These are phyloP conservation scores for Panaeolus papilionaceus DNA, from an alignment of 768 basidiomycete genomes.

Conservation along the genomic window DNA sequence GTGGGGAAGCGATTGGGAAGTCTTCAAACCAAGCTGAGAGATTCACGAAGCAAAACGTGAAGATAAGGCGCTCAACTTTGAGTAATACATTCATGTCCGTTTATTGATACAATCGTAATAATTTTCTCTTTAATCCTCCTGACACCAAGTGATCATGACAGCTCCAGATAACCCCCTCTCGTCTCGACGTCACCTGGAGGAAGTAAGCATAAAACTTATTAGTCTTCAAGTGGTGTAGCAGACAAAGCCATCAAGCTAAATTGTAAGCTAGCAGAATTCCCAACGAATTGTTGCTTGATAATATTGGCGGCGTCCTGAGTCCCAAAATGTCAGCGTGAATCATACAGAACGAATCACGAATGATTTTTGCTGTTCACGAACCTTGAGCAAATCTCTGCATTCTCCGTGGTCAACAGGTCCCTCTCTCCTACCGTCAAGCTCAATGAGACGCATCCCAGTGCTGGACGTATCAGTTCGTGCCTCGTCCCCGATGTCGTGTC, in stretches of 20 bases:
- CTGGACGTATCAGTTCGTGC: conserved; percentile 27
- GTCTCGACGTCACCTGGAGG: too few species aligned
- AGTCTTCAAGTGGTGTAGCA: background rate
- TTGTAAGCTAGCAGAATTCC: conserved; percentile 54
- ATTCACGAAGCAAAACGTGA: too few species aligned
- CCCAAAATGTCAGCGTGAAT: conserved; percentile 6
- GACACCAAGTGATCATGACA: too few species aligned
- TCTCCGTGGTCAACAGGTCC: conserved; percentile 85
- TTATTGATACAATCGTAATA: too few species aligned
- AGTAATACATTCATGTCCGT: too few species aligned
- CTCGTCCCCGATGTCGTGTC: conserved; percentile 25
- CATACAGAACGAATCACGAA: background rate
- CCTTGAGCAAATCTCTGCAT: conserved; percentile 63
- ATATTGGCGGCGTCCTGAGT: conserved; percentile 68
- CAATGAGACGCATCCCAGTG: conserved; percentile 63
- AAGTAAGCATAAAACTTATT: too few species aligned
- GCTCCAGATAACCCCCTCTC: too few species aligned
- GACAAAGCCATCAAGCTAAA: conserved; percentile 75
- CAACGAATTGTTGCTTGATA: conserved; percentile 66
- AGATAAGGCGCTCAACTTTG: too few species aligned
- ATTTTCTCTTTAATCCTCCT: too few species aligned
- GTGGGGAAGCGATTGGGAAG: too few species aligned
- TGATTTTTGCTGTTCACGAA: conserved; percentile 29
- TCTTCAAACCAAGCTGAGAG: too few species aligned
- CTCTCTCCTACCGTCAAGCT: conserved; percentile 80